Evolutionary conservation across 371 early-diverging fungal species (phyloP).

Genomic region (Mucor racemosus): DNA sequence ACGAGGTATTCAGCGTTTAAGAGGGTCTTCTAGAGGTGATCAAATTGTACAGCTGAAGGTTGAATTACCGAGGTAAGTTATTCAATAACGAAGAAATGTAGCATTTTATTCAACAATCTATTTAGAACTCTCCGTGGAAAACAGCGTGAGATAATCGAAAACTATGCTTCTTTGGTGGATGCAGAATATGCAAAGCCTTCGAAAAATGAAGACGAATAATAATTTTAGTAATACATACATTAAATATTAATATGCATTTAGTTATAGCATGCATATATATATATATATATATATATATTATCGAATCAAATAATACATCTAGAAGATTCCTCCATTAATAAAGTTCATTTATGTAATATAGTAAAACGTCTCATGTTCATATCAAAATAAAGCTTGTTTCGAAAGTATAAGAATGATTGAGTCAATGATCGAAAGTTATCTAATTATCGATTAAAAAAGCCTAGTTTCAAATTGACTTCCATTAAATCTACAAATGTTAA

Average conservation of each 20-base stretch:
- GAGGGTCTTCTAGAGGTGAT: constrained; percentile 72
- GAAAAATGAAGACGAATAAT: background rate
- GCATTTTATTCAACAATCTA: background rate
- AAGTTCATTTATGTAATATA: too few relatives aligned
- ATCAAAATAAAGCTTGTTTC: too few relatives aligned
- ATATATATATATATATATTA: too few relatives aligned
- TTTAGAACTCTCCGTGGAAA: constrained; percentile 31
- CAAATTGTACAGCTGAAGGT: constrained; percentile 85
- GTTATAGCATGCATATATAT: too few relatives aligned
- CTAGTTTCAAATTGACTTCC: background rate
- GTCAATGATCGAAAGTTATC: too few relatives aligned
- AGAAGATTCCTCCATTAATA: too few relatives aligned
- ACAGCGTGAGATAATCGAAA: constrained; percentile 40
- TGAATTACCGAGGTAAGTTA: constrained; percentile 66
- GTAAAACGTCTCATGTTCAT: too few relatives aligned
- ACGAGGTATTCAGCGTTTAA: constrained; percentile 73
- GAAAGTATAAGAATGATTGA: too few relatives aligned
- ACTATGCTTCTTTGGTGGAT: constrained; percentile 42
- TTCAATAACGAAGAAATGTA: background rate
- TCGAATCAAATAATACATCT: too few relatives aligned
- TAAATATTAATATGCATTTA: too few relatives aligned
- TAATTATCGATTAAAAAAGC: too few relatives aligned
- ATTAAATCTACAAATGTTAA: too few relatives aligned
- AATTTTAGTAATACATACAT: background rate
- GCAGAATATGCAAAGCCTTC: constrained; percentile 17